Conservation (phyloP, 1,284 basidiomycete genomes). For the Pterula multifida region DNA sequence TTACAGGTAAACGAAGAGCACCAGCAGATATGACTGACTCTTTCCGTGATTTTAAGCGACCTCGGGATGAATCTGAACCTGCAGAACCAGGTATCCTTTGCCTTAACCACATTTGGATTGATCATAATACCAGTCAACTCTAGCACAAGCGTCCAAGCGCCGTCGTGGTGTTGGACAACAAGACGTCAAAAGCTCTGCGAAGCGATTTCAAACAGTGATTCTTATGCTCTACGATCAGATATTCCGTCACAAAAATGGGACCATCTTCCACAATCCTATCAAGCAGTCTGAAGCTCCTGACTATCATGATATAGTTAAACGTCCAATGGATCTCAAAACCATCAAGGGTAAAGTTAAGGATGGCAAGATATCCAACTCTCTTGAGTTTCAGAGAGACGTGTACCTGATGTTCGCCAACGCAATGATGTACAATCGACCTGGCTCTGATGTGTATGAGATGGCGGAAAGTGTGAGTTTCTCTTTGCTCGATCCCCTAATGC, state of each 20-base stretch:
- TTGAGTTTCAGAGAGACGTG: constrained; percentile 83
- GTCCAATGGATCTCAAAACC: constrained; percentile 88
- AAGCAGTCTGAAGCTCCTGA: constrained; percentile 79
- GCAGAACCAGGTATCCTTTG: constrained; percentile 34
- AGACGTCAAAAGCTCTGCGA: constrained; percentile 21
- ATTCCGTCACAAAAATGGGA: constrained; percentile 73
- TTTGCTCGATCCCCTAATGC: constrained; percentile 2
- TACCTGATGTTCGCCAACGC: constrained; percentile 93
- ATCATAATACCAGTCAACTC: background rate
- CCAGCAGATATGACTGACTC: constrained; percentile 41
- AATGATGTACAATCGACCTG: constrained; percentile 87
- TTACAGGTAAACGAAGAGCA: constrained; percentile 56
- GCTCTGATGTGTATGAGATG: constrained; percentile 76
- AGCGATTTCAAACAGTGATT: constrained; percentile 73
- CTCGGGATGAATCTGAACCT: constrained; percentile 57
- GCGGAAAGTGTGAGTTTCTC: constrained; percentile 64
- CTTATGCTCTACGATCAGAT: constrained; percentile 73
- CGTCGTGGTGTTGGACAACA: constrained; percentile 16
- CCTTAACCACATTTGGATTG: background rate
- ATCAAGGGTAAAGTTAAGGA: constrained; percentile 77
- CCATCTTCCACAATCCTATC: constrained; percentile 86
- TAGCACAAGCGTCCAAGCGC: constrained; percentile 4
- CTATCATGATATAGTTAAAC: constrained; percentile 82
- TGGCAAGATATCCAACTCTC: constrained; percentile 65
- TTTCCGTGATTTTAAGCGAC: constrained; percentile 47